phyloP scores from a whole-genome alignment of 1,284 basidiomycete species.

The Heterobasidion occidentale region DNA sequence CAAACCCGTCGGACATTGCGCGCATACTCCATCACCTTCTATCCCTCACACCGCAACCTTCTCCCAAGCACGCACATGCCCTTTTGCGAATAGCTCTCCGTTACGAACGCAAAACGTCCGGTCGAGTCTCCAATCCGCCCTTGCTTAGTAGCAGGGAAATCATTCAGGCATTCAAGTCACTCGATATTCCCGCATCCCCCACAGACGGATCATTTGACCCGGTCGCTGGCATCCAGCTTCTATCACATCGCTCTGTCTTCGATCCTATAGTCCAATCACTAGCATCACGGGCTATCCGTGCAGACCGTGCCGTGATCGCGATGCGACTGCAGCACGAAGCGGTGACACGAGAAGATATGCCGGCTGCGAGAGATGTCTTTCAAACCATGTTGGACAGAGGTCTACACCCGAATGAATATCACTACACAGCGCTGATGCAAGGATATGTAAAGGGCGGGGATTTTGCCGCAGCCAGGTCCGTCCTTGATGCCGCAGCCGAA shows the following conservation, averaged over 20 bases:
- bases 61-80: conserved; percentile 30
- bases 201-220: conserved; percentile 35
- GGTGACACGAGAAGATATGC: conserved; percentile 39
- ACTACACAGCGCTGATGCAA: conserved; percentile 65
- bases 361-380: conserved; percentile 44
- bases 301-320: conserved; percentile 47
- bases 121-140: conserved; percentile 34
- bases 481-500: conserved; percentile 41
- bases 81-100: conserved; percentile 40
- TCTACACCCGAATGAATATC: conserved; percentile 57
- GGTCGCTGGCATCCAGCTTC: conserved; percentile 35
- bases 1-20: conserved; percentile 36
- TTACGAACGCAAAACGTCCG: conserved; percentile 23
- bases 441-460: conserved; percentile 50
- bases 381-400: conserved; percentile 52
- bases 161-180: no score
- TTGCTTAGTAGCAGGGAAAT: no score
- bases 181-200: background rate
- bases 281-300: conserved; percentile 34
- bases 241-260: conserved; percentile 27
- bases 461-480: conserved; percentile 38
- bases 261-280: conserved; percentile 41
- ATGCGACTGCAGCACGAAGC: conserved; percentile 58
- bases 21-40: conserved; percentile 37
- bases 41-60: conserved; percentile 29